Evolutionary conservation across 2,329 filamentous ascomycete species (phyloP).

Genomic region (Fusarium anguioides): DNA sequence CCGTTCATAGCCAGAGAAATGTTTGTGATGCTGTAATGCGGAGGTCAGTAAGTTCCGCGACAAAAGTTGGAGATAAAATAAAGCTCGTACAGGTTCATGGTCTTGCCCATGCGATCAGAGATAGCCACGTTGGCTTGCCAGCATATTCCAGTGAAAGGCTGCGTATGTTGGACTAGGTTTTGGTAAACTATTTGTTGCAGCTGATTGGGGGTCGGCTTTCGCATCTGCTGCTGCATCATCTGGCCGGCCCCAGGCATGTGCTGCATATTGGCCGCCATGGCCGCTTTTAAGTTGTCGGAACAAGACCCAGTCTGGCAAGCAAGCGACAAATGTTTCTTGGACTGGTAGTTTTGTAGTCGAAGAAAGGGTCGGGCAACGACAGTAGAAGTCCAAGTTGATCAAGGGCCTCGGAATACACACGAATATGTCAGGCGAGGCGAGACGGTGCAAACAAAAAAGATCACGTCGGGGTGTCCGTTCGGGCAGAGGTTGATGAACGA

Average conservation of each 20-base stretch:
- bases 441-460: conserved; percentile 20
- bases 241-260: conserved; percentile 63
- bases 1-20: conserved; percentile 59
- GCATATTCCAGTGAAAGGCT: conserved; percentile 46
- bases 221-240: conserved; percentile 59
- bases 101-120: conserved; percentile 57
- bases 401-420: neutral
- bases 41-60: conserved; percentile 28
- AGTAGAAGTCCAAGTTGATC: neutral
- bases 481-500: conserved; percentile 13
- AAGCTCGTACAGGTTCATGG: conserved; percentile 55
- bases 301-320: conserved; percentile 35
- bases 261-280: conserved; percentile 71
- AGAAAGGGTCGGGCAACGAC: conserved; percentile 5
- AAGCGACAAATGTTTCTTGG: conserved; percentile 12
- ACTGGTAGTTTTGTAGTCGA: conserved; percentile 8
- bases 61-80: conserved; percentile 9
- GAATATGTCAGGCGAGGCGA: conserved; percentile 13
- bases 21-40: conserved; percentile 60
- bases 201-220: conserved; percentile 47
- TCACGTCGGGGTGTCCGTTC: conserved; percentile 7
- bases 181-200: conserved; percentile 56
- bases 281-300: conserved; percentile 49
- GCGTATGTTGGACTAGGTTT: conserved; percentile 51
- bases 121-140: conserved; percentile 56